Evolutionary conservation across 768 basidiomycete species (phyloP).

Genomic region (Boletus tomentosulus): DNA sequence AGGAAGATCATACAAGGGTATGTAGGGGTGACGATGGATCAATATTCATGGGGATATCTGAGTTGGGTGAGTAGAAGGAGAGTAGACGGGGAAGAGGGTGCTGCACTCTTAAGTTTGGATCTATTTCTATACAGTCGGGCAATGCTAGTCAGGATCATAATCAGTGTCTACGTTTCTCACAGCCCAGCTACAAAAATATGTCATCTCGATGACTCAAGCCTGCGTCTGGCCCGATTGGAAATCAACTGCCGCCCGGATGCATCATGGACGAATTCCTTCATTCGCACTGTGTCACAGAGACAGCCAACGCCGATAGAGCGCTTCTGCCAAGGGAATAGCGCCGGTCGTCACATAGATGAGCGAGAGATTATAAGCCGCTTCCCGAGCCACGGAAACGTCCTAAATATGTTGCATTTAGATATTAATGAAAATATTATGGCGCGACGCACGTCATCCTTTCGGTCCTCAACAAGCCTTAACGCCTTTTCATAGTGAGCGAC

Average conservation of each 20-base stretch:
- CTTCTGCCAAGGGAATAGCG: slow-evolving; percentile 63
- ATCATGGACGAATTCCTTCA: neutral
- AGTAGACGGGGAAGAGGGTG: neutral
- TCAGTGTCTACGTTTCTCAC: neutral
- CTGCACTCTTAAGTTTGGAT: neutral
- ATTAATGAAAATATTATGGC: neutral
- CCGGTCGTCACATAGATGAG: slow-evolving; percentile 80
- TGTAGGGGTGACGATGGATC: slow-evolving; percentile 14
- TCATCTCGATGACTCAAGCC: slow-evolving; percentile 4
- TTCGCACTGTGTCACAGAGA: slow-evolving; percentile 49
- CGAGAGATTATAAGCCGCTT: slow-evolving; percentile 87
- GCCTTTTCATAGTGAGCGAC: slow-evolving; percentile 81
- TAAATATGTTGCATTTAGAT: slow-evolving; percentile 25
- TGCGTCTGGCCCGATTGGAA: neutral
- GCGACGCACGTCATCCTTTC: slow-evolving; percentile 29
- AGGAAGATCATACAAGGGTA: slow-evolving; percentile 3
- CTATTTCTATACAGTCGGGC: neutral
- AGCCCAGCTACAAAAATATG: neutral
- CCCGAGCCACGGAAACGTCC: slow-evolving; percentile 54
- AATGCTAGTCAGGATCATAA: slow-evolving; percentile 11
- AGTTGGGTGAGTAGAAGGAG: neutral
- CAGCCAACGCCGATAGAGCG: slow-evolving; percentile 76
- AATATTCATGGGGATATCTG: slow-evolving; percentile 8
- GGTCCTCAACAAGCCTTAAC: slow-evolving; percentile 54
- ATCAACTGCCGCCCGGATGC: neutral